Conservation (phyloP, 192 early-diverging fungal genomes). For the Gonapodya sp. region DNA sequence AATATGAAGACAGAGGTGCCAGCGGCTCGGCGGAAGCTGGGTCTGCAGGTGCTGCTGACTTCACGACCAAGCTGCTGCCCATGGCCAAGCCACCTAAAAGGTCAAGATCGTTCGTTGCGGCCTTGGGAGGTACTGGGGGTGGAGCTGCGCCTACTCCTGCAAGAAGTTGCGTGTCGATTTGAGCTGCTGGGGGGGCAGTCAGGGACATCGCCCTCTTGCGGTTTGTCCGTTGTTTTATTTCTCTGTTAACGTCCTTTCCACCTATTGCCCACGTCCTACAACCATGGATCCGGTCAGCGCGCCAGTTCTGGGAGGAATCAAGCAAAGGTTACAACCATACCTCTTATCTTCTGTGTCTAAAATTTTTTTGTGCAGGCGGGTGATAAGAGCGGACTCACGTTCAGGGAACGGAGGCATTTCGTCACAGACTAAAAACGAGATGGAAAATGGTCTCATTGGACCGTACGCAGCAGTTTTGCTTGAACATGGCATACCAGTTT, state of each 20-base stretch:
- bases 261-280: slow-evolving; percentile 91
- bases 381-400: slow-evolving; percentile 80
- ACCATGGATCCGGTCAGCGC: too few species aligned
- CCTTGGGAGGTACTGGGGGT: neutral
- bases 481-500: slow-evolving; percentile 43
- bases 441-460: too few species aligned
- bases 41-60: neutral
- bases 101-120: neutral
- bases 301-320: too few species aligned
- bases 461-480: too few species aligned
- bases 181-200: neutral
- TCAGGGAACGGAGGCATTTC: slow-evolving; percentile 99
- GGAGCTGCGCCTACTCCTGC: neutral
- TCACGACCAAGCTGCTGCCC: neutral
- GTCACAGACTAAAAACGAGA: slow-evolving; percentile 66
- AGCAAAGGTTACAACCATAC: too few species aligned
- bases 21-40: neutral
- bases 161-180: neutral
- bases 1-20: neutral
- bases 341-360: slow-evolving; percentile 84
- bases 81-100: neutral
- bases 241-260: slow-evolving; percentile 68
- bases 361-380: slow-evolving; percentile 71
- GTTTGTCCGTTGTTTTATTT: slow-evolving; percentile 15
- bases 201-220: neutral